Evolutionary conservation across 164 flowering plant species (phyloP).

Genomic region (Umbellularia californica): DNA sequence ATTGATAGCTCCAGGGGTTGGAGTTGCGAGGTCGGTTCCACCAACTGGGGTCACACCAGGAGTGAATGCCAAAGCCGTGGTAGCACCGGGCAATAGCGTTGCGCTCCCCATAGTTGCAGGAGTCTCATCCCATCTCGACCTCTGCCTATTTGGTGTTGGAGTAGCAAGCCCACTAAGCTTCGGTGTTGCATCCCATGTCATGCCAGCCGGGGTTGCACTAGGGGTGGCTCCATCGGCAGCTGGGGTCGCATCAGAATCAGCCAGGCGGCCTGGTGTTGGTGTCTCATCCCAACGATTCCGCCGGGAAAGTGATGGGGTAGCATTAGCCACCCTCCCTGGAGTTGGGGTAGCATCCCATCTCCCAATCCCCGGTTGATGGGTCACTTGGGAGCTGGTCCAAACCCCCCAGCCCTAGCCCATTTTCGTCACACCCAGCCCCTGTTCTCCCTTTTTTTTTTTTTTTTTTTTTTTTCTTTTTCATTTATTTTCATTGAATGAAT

Average conservation of each 20-base stretch:
- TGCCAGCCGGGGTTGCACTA: conserved; percentile 94
- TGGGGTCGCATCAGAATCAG: conserved; percentile 89
- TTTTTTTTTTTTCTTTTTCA: too few relatives aligned
- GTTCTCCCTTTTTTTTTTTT: too few relatives aligned
- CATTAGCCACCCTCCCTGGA: conserved; percentile 83
- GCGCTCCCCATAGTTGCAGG: conserved; percentile 95
- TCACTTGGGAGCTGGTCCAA: too few relatives aligned
- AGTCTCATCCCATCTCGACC: conserved; percentile 99
- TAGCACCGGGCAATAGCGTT: conserved; percentile 79
- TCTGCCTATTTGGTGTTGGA: conserved; percentile 91
- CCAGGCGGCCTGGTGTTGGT: conserved; percentile 89
- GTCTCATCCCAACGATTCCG: conserved; percentile 99
- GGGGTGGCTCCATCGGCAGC: conserved; percentile 84
- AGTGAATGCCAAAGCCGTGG: conserved; percentile 72
- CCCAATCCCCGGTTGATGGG: conserved; percentile 88
- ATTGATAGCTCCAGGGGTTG: conserved; percentile 72
- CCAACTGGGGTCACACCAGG: conserved; percentile 98
- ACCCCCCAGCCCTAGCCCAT: too few relatives aligned
- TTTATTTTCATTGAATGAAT: too few relatives aligned
- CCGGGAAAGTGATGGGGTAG: conserved; percentile 62
- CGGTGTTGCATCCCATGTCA: conserved; percentile 99
- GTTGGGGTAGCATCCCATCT: conserved; percentile 99
- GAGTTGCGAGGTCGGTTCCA: conserved; percentile 78
- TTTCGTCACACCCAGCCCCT: too few relatives aligned
- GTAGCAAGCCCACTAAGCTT: conserved; percentile 82